Evolutionary conservation across 1,284 basidiomycete species (phyloP), one percentile per base, ranked within the genome.

Genomic region (Ceratobasidium papillatum): DNA sequence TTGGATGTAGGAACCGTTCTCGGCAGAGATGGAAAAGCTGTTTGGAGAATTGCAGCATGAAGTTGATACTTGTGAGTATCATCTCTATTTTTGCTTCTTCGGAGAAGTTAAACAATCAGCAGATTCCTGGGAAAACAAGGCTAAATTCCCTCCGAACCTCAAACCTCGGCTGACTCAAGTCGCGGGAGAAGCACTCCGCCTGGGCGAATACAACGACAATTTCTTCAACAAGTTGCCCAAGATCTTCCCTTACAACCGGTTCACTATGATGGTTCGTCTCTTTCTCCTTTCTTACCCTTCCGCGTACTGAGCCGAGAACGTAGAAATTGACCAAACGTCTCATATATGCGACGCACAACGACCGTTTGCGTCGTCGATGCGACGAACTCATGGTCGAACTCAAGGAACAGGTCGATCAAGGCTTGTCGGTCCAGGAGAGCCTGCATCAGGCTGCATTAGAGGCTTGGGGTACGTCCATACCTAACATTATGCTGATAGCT

Each of bases 221-320:
- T 97, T 96, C 81, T 97, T 97, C 84, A 91, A 90, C 79, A 85
- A 92, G 47, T 92, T 98, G 89, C 94, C 95, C 0, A 86, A 84
- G 36, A 83, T 97, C 54, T 96, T 98, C 80, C 95, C 95, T 0
- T 97, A 97, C 81, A 98, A 98, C 82, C 91, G 93, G 78, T 97
- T 94, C 81, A 94, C 93, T 0, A 94, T 94, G 92, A 91, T 85
- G 64, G 91, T 91, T 72, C 62, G 89, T 82, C 19, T 47, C 41
- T 2, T 51, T 77, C 14, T 58, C 71, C 27, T n/a, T n/a, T 19
- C 7, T 25, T 30, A 7, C 36, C 36, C 34, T 25, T 41, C 30
- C 43, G 34, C 1, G 27, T 47, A 62, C 32, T 74, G 71, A 54
- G 75, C 22, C 43, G 22, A 54, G 49, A 27, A 32, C 51, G 3